Base-by-base conservation (phyloP, 2,329 filamentous ascomycete species). In the Dichotomopilus funicola region DNA sequence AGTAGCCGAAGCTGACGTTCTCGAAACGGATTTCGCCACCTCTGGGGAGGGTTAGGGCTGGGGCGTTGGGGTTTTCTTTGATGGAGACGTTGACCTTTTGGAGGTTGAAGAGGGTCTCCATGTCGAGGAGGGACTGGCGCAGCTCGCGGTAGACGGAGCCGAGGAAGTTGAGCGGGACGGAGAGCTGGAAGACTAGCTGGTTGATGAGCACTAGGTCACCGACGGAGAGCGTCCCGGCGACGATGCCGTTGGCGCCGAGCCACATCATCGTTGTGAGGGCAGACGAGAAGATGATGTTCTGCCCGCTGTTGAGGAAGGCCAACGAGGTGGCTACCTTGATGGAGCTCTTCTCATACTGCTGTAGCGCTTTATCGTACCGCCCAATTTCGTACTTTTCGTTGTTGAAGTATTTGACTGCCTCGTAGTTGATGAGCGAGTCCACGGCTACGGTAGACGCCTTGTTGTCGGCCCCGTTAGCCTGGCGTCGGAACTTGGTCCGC, bases 361-460 rank as follows among this genome's bases (percentile, higher is more conserved):
- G 80, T 31, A 99, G 76, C 0, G 94, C 91, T 64, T 86, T 83
- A 71, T 97, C 91, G 70, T 99, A 99, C 43, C 94, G 83, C 36
- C 82, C 80, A 44, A 96, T 89, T 73, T 99, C 94, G 62, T 91
- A 97, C 62, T 88, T 89, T 68, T 99, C 95, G 67, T 99, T 99
- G 76, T 99, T 99, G 75, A 97, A 99, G 75, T 97, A 96, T 73
- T 99, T 99, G 68, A 99, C 94, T 11, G 95, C 92, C 72, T 99
- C 94, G 67, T 96, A 99, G 74, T 99, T 99, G 77, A 99, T 96
- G 50, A 99, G 76, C 0, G 91, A 96, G 73, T 99, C 94, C 1
- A 97, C 91, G 0, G 92, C 92, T 6, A 97, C 90, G 0, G 92
- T 97, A 1, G 92, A 95, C 0, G 90, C 94, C 68, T 86, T 89